phyloP scores from a whole-genome alignment of 2,329 filamentous ascomycete genomes.

The Fusarium transvaalense region DNA sequence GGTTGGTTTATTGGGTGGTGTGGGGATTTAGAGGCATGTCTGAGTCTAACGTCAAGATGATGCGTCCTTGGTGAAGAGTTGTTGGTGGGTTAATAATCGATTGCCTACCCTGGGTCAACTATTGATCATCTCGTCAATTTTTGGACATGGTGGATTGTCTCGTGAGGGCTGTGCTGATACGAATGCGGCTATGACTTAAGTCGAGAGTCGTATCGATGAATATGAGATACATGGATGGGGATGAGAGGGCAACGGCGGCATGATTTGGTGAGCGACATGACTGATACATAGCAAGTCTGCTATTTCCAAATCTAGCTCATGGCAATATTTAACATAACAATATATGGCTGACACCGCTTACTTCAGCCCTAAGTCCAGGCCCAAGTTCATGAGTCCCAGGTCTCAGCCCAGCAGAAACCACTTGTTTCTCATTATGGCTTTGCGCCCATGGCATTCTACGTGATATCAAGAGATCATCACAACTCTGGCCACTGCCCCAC shows the following conservation, averaged over 20 bases:
- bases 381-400: background rate
- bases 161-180: conserved; percentile 25
- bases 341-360: conserved; percentile 27
- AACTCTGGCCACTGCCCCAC: background rate
- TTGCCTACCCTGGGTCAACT: conserved; percentile 29
- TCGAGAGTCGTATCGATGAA: conserved; percentile 10
- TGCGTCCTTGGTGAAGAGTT: conserved; percentile 20
- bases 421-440: conserved; percentile 14
- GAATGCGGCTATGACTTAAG: conserved; percentile 20
- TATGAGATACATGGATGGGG: background rate
- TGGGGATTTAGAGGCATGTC: conserved; percentile 32
- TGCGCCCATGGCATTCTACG: conserved; percentile 17
- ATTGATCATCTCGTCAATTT: conserved; percentile 14
- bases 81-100: background rate
- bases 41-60: conserved; percentile 38
- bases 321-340: background rate
- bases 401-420: conserved; percentile 14
- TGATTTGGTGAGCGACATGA: background rate
- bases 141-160: conserved; percentile 25
- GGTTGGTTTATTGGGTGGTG: conserved; percentile 32
- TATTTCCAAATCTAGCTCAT: background rate
- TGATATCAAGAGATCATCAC: background rate
- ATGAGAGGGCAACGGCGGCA: background rate
- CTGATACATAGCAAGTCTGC: background rate
- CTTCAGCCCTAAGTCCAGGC: conserved; percentile 23